Evolutionary conservation across 2,329 filamentous ascomycete species (phyloP).

Genomic region (Elsinoe necatrix): DNA sequence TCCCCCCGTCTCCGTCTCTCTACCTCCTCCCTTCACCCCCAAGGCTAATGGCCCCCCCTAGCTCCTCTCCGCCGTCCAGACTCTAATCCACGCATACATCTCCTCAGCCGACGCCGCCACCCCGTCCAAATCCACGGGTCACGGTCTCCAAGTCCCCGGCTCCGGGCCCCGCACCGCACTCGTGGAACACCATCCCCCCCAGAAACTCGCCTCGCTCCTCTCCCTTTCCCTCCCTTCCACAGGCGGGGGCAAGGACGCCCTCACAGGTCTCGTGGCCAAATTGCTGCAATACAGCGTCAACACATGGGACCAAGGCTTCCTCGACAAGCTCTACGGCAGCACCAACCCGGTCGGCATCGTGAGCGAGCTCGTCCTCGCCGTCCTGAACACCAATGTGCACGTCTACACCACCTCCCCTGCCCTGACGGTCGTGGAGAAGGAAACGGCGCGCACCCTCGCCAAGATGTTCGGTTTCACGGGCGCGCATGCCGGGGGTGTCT

Average conservation of each 20-base stretch:
- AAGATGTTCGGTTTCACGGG: slow-evolving; percentile 67
- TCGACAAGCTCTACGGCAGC: slow-evolving; percentile 90
- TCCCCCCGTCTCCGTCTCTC: neutral
- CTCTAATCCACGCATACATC: slow-evolving; percentile 63
- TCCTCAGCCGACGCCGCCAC: slow-evolving; percentile 58
- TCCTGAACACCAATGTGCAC: slow-evolving; percentile 90
- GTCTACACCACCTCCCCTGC: slow-evolving; percentile 91
- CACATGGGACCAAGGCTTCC: slow-evolving; percentile 95
- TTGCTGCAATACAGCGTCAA: slow-evolving; percentile 85
- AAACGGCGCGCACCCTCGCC: slow-evolving; percentile 64
- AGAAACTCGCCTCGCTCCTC: slow-evolving; percentile 35
- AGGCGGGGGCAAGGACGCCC: slow-evolving; percentile 35
- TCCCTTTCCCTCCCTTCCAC: slow-evolving; percentile 32
- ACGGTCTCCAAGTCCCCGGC: slow-evolving; percentile 55
- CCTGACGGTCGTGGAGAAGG: slow-evolving; percentile 79
- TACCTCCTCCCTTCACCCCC: too few species aligned
- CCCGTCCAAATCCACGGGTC: slow-evolving; percentile 46
- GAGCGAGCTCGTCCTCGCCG: slow-evolving; percentile 73
- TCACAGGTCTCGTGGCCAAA: slow-evolving; percentile 49
- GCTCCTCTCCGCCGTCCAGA: slow-evolving; percentile 60
- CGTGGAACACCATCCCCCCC: slow-evolving; percentile 38
- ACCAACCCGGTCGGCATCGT: slow-evolving; percentile 81
- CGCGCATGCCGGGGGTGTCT: slow-evolving; percentile 60
- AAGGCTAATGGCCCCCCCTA: slow-evolving; percentile 31
- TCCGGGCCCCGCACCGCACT: slow-evolving; percentile 41